Evolutionary conservation across 2,329 filamentous ascomycete species (phyloP).

Genomic region (Cladobotryum mycophilum): DNA sequence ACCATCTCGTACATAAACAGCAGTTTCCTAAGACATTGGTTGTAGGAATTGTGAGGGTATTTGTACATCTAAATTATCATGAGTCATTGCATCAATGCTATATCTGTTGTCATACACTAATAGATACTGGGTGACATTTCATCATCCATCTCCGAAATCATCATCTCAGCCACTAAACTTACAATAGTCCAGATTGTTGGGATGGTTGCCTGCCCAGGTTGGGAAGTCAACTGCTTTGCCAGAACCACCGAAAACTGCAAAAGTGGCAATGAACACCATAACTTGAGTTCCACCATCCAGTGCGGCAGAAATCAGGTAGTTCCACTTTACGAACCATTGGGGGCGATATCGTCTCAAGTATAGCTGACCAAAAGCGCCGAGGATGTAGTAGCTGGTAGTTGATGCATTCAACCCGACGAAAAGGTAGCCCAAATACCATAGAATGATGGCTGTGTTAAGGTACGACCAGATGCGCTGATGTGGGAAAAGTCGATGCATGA

Average conservation of each 20-base stretch:
- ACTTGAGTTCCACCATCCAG: conserved; percentile 17
- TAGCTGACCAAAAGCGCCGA: conserved; percentile 28
- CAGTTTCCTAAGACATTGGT: no score
- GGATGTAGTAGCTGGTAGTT: conserved; percentile 17
- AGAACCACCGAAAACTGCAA: conserved; percentile 15
- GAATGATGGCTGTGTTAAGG: conserved; percentile 37
- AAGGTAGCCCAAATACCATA: conserved; percentile 36
- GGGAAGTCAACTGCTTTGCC: conserved; percentile 6
- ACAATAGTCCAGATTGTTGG: conserved; percentile 11
- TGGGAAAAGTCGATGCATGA: conserved; percentile 14
- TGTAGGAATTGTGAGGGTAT: no score
- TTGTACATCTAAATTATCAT: no score
- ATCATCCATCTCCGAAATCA: no score
- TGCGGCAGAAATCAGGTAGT: conserved; percentile 18
- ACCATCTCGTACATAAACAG: no score
- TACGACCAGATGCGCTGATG: conserved; percentile 20
- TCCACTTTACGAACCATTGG: conserved; percentile 22
- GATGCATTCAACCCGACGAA: conserved; percentile 34
- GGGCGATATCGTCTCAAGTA: conserved; percentile 20
- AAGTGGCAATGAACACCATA: conserved; percentile 17
- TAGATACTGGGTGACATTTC: no score
- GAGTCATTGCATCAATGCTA: no score
- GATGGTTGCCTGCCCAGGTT: conserved; percentile 8
- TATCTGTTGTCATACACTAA: no score
- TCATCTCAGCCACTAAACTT: conserved; percentile 10